Conservation (phyloP, 768 basidiomycete species). For the Suillus hirtellus region DNA sequence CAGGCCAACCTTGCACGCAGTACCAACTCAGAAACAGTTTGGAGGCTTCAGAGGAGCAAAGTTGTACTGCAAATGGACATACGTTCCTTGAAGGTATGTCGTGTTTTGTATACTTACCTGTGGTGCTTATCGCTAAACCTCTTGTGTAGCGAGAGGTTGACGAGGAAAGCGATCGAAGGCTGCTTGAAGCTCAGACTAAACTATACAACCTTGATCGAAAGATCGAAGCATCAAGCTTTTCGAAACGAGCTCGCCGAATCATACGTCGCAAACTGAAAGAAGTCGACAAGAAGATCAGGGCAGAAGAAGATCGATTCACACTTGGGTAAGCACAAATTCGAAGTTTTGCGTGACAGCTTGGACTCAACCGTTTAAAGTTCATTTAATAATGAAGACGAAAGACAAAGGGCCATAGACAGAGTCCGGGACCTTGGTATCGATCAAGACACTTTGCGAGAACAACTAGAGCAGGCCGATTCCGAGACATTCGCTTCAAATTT, state of each 20-base stretch:
- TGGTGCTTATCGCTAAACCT: not conserved
- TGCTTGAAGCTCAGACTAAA: not conserved
- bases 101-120: not conserved
- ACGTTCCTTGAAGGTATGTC: conserved; percentile 6
- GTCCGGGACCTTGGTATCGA: conserved; percentile 3
- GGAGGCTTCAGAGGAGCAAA: conserved; percentile 10
- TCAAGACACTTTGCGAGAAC: not conserved
- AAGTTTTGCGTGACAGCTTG: not conserved
- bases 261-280: conserved; percentile 2
- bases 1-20: conserved; percentile 4
- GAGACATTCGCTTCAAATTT: not conserved
- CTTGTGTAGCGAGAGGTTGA: conserved; percentile 10
- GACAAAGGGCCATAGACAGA: conserved; percentile 1
- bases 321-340: not conserved
- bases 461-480: not conserved
- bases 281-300: conserved; percentile 2
- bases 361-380: not conserved
- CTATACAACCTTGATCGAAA: conserved; percentile 2
- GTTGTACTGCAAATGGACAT: conserved; percentile 12
- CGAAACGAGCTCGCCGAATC: not conserved
- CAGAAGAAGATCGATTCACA: conserved; percentile 7
- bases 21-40: conserved; percentile 4
- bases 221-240: conserved; percentile 4
- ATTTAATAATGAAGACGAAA: not conserved
- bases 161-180: conserved; percentile 11